Evolutionary conservation across 139 green algal genomes (phyloP).

Genomic region (Tetradesmus lagerheimii): DNA sequence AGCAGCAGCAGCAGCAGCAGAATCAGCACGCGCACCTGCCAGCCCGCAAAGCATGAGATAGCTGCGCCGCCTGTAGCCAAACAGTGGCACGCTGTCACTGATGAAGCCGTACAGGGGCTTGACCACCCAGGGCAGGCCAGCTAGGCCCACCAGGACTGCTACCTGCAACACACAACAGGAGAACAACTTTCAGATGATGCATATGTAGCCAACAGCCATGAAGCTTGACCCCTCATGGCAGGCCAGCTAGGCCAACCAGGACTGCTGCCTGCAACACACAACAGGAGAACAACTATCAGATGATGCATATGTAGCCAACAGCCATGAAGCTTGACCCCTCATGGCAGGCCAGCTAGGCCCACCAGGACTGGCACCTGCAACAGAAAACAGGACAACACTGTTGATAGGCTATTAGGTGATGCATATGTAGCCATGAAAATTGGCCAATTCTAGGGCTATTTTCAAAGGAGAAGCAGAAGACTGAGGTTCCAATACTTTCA

Average conservation of each 20-base stretch:
- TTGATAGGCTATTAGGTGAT: too few relatives aligned
- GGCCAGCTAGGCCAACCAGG: constrained; percentile 61
- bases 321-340: constrained; percentile 92
- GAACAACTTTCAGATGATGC: too few relatives aligned
- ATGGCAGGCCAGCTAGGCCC: constrained; percentile 68
- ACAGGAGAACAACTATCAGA: not conserved
- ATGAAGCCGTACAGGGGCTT: constrained; percentile 98
- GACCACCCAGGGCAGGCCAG: constrained; percentile 84
- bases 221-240: constrained; percentile 93
- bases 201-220: too few relatives aligned
- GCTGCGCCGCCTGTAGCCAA: constrained; percentile 89
- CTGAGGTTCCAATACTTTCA: too few relatives aligned
- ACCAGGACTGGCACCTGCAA: constrained; percentile 74
- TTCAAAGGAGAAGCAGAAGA: too few relatives aligned
- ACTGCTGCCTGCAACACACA: constrained; percentile 71
- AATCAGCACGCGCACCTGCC: constrained; percentile 58
- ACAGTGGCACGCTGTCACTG: constrained; percentile 91
- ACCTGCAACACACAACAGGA: too few relatives aligned
- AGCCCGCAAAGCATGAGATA: constrained; percentile 88
- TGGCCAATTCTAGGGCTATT: too few relatives aligned
- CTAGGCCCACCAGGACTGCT: constrained; percentile 72
- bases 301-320: not conserved
- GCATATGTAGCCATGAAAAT: too few relatives aligned
- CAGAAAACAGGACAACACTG: too few relatives aligned
- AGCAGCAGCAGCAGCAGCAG: constrained; percentile 73